Base-by-base conservation (phyloP, 371 early-diverging fungal species). In the Conidiobolus incongruus region DNA sequence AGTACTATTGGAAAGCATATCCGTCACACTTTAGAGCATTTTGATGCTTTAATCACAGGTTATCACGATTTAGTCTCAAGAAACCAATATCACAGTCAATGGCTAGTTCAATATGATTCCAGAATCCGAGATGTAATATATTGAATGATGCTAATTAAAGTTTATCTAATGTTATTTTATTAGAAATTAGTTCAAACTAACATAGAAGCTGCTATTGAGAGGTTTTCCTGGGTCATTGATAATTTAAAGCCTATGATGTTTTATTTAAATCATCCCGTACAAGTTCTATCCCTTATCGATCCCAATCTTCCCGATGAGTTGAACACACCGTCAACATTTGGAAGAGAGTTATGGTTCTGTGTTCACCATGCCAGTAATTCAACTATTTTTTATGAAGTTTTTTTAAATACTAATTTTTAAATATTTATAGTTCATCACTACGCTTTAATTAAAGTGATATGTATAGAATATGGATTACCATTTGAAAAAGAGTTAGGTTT, bases 331-430 rank as follows among this genome's bases (percentile, higher is more conserved):
- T 47, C 52, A 7, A 57, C 49, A 8, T 48, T 47, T 16, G 54
- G 55, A 4, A 38, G 58, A 21, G 61, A 60, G 50, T 45, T 60
- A 22, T 60, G 61, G 61, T 55, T 57, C 40, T 50, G 54, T 34
- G 33, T 38, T 42, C 54, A 44, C 43, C 54, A 54, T 26, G 51
- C 54, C 4, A 48, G 51, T 51, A 47, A 33, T 46, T 38, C 13
- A 29, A 40, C 11, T 36, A 4, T 2, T n/a, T 3, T 4, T 4
- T 26, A 0, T 2, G 5, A 23, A 23, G n/a, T 35, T 34, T 1
- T 34, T 10, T 4, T 4, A 4, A 2, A 2, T 40, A 13, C 4
- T 11, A 1, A 34, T 26, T 20, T 17, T 21, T 26, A 20, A 37
- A 22, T 22, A 12, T 23, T 42, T 5, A 34, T 42, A 45, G 42